phyloP scores from a whole-genome alignment of 148 eudicot genomes.

The Rhododendron ovatum region DNA sequence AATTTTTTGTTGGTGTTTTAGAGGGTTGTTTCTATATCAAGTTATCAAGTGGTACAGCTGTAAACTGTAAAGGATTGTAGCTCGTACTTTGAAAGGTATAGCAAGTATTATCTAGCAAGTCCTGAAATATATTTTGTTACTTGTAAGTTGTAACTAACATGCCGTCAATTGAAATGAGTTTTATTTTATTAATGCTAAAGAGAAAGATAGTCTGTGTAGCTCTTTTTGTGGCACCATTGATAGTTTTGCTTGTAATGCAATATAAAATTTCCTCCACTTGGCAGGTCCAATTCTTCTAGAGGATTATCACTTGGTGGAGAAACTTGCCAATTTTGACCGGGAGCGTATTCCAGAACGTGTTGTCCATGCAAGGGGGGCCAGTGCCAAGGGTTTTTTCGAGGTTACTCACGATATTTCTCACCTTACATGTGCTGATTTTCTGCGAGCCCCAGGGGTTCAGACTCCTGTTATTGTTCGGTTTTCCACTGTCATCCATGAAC shows the following conservation, averaged over 20 bases:
- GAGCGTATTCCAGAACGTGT: conserved; percentile 87
- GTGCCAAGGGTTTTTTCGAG: conserved; percentile 84
- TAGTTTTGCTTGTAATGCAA: not conserved
- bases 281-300: conserved; percentile 77
- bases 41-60: not conserved
- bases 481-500: conserved; percentile 96
- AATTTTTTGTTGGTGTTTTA: not conserved
- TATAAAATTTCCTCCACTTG: conserved; percentile 3
- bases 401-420: conserved; percentile 86
- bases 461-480: conserved; percentile 93
- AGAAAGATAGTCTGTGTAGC: not conserved
- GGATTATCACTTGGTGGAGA: conserved; percentile 78
- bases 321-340: conserved; percentile 69
- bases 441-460: conserved; percentile 90
- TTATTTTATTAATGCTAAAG: not conserved
- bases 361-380: conserved; percentile 81
- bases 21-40: not conserved
- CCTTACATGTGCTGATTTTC: conserved; percentile 95
- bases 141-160: not conserved
- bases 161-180: not conserved
- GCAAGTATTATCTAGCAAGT: not conserved
- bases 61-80: not conserved
- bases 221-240: not conserved
- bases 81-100: not conserved
- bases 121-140: not conserved